Conservation (phyloP, 306 rosid genomes). For the Gynostemma pentaphyllum region DNA sequence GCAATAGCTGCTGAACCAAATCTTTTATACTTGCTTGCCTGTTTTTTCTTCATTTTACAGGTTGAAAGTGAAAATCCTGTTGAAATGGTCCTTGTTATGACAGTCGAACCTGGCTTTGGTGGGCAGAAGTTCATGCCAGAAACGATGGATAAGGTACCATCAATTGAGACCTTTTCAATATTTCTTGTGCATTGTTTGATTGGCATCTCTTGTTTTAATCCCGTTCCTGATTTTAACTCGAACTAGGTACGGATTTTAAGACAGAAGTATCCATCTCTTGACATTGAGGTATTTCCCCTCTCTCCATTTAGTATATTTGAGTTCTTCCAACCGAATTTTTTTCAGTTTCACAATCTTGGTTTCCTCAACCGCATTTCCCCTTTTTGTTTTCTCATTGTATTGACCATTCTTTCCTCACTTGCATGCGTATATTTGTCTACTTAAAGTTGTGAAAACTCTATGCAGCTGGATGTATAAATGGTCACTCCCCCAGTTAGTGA, state of each 20-base stretch:
- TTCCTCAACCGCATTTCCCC: not conserved
- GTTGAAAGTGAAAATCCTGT: conserved; percentile 78
- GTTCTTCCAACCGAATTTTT: not conserved
- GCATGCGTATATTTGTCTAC: not conserved
- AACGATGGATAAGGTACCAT: conserved; percentile 75
- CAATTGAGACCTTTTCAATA: not conserved
- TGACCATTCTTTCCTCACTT: not conserved
- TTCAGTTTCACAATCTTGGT: not conserved
- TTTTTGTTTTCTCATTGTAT: not conserved
- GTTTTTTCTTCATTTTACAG: conserved; percentile 28
- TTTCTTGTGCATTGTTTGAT: not conserved
- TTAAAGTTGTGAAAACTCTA: not conserved
- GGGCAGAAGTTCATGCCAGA: conserved; percentile 93
- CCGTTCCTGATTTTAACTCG: conserved; percentile 7
- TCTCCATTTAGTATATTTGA: conserved; percentile 2
- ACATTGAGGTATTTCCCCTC: conserved; percentile 56
- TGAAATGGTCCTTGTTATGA: conserved; percentile 98
- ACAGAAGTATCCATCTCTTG: conserved; percentile 83
- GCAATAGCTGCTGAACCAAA: not conserved
- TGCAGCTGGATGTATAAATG: not conserved
- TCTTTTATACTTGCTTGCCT: not conserved
- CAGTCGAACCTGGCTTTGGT: conserved; percentile 98
- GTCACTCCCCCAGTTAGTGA: not conserved
- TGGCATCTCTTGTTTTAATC: not conserved
- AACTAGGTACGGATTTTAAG: conserved; percentile 66